Evolutionary conservation across 768 basidiomycete genomes (phyloP), one percentile per base, ranked within the genome.

Genomic region (Tulasnella sp.): DNA sequence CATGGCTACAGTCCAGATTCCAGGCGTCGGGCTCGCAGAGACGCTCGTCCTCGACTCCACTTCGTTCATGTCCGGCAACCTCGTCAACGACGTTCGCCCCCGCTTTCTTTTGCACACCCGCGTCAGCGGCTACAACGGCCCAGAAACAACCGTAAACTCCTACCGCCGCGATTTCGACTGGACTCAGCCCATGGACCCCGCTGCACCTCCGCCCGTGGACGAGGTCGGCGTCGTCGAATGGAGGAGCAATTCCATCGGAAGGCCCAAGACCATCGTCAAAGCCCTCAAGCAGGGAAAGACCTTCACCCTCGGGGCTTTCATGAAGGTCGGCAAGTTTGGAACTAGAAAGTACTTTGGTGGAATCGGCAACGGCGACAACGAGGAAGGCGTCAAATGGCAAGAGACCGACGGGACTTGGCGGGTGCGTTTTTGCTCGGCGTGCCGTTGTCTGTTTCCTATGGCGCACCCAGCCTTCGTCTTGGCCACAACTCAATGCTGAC

Each of bases 351-450:
- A 26, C 19, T 72, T 72, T n/a, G 71, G 62, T 22, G 71, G 62
- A 37, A 59, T 72, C 26, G 71, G 71, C 14, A 32, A 8, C 26
- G 52, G n/a, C n/a, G n/a, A 59, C 26, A 14, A 59, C 26, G 71
- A 47, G 17, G 39, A 11, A 35, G 71, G 62, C 3, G 12, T 63
- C 39, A 34, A 44, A 39, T 72, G 71, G 71, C 32, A 26, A 64
- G 71, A 72, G 71, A 72, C 71, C 39, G 71, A 72, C 42, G 71
- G 71, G 11, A 72, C 71, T 36, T 72, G 71, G 71, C 71, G 62
- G 62, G 71, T 66, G 62, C 36, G 69, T 52, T 22, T 35, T 34
- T 19, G 16, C 67, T 41, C 44, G 32, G 34, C 42, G 44, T 22
- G 22, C 44, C 22, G 19, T 16, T 22, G 22, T n/a, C n/a, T 59